Percentiles rank a stretch among this genome's conserved stretches.
These are phyloP conservation scores for Rheum nobile DNA, from an alignment of 148 eudicot species.

Conservation along the genomic window DNA sequence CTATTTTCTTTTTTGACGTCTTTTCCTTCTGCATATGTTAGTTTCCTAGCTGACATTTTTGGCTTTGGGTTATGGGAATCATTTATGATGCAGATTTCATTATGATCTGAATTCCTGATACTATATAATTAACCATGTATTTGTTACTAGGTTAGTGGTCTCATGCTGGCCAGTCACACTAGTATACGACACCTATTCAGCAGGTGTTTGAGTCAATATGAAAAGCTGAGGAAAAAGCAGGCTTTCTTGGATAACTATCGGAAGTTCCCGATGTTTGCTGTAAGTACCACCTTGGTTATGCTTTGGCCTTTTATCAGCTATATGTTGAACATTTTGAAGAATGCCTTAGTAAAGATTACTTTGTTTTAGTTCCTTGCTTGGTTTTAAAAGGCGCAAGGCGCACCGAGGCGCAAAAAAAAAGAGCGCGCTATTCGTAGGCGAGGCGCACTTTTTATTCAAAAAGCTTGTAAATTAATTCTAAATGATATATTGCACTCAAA, in stretches of 20 bases:
- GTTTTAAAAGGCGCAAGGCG: no score
- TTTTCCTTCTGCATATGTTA: constrained; percentile 6
- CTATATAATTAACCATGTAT: neutral
- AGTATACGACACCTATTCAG: constrained; percentile 90
- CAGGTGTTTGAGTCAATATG: constrained; percentile 85
- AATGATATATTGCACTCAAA: no score
- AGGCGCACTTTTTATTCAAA: no score
- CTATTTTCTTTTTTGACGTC: neutral
- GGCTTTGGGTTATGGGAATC: neutral
- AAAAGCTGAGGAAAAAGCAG: constrained; percentile 87
- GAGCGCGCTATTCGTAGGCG: no score
- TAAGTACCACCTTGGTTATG: constrained; percentile 30
- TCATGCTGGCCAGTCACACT: constrained; percentile 97
- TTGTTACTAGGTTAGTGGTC: constrained; percentile 70
- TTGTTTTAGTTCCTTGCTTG: no score
- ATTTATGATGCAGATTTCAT: neutral
- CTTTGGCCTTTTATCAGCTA: neutral
- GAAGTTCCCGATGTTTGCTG: constrained; percentile 91
- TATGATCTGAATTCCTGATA: neutral
- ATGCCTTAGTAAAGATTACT: neutral
- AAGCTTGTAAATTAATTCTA: no score
- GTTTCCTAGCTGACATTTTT: neutral
- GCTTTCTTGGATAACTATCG: constrained; percentile 97
- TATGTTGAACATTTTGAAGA: neutral
- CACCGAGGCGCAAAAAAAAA: no score